A percentile compares a stretch with the other conserved stretches of the same genome.
phyloP scores from a whole-genome alignment of 345 rosid species.

The Leavenworthia alabamica region DNA sequence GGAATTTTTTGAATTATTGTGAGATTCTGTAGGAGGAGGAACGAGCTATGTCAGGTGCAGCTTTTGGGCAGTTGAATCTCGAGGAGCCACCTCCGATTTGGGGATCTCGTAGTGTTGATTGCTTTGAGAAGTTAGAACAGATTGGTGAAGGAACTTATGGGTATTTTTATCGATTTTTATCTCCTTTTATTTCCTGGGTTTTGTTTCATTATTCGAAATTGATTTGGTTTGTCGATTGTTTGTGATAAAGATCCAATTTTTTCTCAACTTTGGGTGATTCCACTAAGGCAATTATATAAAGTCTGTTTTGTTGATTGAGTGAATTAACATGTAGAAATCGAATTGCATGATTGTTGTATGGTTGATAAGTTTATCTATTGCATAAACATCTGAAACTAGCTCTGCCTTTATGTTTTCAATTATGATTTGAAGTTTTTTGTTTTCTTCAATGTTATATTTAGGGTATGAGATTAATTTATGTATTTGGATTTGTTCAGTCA shows the following conservation, averaged over 20 bases:
- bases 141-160: conserved; percentile 91
- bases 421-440: background rate
- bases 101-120: conserved; percentile 83
- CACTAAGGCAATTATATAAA: background rate
- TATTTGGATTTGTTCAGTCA: conserved; percentile 53
- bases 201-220: background rate
- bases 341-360: background rate
- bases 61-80: conserved; percentile 54
- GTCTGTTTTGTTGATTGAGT: background rate
- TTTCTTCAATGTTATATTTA: background rate
- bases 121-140: conserved; percentile 79
- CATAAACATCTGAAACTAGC: background rate
- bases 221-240: background rate
- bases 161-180: conserved; percentile 22
- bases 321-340: background rate
- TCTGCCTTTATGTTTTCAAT: background rate
- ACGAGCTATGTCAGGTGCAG: conserved; percentile 45
- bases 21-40: background rate
- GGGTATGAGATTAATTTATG: background rate
- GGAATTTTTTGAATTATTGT: background rate
- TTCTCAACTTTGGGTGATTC: background rate
- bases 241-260: background rate
- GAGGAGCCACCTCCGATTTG: conserved; percentile 57
- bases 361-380: background rate
- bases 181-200: background rate